phyloP scores from a whole-genome alignment of 306 rosid genomes.

The Trifolium pratense region DNA sequence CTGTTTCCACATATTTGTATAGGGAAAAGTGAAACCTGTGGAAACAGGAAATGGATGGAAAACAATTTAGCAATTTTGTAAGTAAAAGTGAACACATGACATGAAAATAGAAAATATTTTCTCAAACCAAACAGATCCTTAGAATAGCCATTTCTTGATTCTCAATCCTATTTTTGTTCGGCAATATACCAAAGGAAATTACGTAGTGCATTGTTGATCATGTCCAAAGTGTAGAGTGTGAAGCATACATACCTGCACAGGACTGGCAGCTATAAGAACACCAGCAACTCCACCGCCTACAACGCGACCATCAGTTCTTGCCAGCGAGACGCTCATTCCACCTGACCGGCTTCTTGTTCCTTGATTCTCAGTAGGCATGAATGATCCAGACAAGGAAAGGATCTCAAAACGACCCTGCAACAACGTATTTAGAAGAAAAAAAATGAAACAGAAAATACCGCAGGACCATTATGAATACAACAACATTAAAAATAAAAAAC shows the following conservation, averaged over 20 bases:
- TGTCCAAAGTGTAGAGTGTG: background rate
- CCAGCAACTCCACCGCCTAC: conserved; percentile 84
- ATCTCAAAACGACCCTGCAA: conserved; percentile 86
- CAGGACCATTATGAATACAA: conserved; percentile 3
- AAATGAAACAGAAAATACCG: background rate
- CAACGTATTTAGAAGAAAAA: conserved; percentile 25
- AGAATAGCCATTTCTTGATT: background rate
- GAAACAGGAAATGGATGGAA: background rate
- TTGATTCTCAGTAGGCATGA: conserved; percentile 75
- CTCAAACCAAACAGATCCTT: background rate
- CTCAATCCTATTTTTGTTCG: conserved; percentile 12
- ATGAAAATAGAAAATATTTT: background rate
- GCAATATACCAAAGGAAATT: background rate
- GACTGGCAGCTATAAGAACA: conserved; percentile 72
- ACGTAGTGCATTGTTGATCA: conserved; percentile 1
- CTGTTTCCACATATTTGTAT: background rate
- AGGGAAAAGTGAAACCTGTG: background rate
- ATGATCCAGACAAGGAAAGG: conserved; percentile 75
- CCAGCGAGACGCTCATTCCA: conserved; percentile 74
- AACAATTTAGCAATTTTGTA: background rate
- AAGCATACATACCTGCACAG: conserved; percentile 66
- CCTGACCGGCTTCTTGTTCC: conserved; percentile 82
- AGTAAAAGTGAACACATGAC: background rate
- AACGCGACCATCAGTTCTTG: conserved; percentile 77
- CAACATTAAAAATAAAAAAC: background rate